Evolutionary conservation across 257 asterid species (phyloP).

Genomic region (Solanum boliviense): DNA sequence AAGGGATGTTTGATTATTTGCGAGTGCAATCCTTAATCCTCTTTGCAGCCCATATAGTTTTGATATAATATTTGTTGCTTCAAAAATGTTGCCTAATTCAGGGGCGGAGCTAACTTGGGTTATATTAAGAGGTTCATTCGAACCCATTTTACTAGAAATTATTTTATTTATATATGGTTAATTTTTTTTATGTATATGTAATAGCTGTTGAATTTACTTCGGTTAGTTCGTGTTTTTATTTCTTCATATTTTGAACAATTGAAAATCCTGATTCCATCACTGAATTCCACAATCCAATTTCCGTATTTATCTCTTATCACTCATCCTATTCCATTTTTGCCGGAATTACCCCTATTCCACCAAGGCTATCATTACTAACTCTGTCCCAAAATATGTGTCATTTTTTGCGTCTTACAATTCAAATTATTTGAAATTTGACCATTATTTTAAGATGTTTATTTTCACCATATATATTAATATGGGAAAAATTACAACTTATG

Average conservation of each 20-base stretch:
- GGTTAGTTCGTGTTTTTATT: neutral
- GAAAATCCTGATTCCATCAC: neutral
- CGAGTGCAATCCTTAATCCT: too few relatives aligned
- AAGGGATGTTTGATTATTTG: too few relatives aligned
- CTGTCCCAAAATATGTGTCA: neutral
- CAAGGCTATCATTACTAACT: neutral
- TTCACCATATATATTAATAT: too few relatives aligned
- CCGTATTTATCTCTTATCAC: neutral
- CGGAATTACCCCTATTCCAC: neutral
- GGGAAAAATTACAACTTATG: neutral
- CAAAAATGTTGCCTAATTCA: too few relatives aligned
- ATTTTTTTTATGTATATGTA: neutral
- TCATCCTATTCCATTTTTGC: neutral
- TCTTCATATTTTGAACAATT: neutral
- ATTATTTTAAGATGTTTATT: too few relatives aligned
- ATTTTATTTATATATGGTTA: too few relatives aligned
- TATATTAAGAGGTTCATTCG: too few relatives aligned
- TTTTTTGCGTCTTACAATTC: neutral
- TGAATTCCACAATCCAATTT: neutral
- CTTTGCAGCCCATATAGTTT: too few relatives aligned
- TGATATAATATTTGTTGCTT: too few relatives aligned
- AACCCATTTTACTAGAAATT: rapidly evolving
- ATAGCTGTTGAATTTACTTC: neutral
- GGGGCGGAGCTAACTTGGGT: too few relatives aligned
- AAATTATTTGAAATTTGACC: too few relatives aligned